phyloP scores from a whole-genome alignment of 768 basidiomycete species.

The Leucocoprinus leucothites region DNA sequence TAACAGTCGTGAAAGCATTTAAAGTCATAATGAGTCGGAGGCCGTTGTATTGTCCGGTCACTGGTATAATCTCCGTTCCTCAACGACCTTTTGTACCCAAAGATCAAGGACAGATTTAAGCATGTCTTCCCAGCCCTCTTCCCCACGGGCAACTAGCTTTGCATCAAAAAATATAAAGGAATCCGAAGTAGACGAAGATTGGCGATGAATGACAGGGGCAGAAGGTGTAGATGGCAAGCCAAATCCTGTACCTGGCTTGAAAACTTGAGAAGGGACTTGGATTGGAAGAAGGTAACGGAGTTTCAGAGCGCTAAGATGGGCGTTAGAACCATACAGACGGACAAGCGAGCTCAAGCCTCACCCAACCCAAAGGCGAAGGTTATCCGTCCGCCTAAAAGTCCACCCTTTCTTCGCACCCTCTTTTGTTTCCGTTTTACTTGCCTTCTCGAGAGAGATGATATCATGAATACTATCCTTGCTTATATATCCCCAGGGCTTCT shows the following conservation, averaged over 20 bases:
- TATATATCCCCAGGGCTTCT: constrained; percentile 87
- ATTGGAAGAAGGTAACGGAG: constrained; percentile 78
- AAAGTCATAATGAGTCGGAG: too few species aligned
- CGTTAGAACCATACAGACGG: neutral
- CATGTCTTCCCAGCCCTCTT: constrained; percentile 81
- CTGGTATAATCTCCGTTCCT: constrained; percentile 37
- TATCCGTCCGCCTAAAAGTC: constrained; percentile 87
- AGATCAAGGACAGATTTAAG: constrained; percentile 56
- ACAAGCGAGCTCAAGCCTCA: constrained; percentile 33
- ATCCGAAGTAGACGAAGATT: constrained; percentile 21
- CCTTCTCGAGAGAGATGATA: constrained; percentile 62
- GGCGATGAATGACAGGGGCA: constrained; percentile 16
- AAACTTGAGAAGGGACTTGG: constrained; percentile 42
- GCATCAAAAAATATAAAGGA: constrained; percentile 59
- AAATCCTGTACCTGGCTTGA: constrained; percentile 17
- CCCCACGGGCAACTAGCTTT: constrained; percentile 65
- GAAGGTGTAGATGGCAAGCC: constrained; percentile 21
- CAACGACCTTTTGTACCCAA: constrained; percentile 70
- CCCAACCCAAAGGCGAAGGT: constrained; percentile 83
- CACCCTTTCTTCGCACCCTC: constrained; percentile 58
- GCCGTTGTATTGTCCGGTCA: neutral
- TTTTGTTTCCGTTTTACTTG: constrained; percentile 35
- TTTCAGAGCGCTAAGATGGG: constrained; percentile 64
- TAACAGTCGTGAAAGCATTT: neutral
- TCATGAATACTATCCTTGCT: constrained; percentile 77